Evolutionary conservation across 2,329 filamentous ascomycete species (phyloP).

Genomic region (Cladosporium halotolerans): DNA sequence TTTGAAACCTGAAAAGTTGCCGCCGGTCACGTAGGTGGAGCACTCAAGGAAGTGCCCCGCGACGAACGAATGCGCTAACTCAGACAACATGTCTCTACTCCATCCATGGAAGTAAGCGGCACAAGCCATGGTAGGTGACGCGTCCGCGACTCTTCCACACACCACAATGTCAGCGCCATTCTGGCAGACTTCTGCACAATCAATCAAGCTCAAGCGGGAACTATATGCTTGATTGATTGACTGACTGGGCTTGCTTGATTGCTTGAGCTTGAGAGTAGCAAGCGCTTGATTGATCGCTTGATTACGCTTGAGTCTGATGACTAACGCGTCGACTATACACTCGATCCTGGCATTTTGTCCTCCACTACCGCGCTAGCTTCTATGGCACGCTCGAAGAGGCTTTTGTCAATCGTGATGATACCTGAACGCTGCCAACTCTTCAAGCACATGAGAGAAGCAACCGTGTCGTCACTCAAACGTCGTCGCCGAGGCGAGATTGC

Average conservation of each 20-base stretch:
- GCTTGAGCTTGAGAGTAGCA: too few species aligned
- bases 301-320: too few species aligned
- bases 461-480: not conserved
- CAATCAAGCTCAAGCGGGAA: too few species aligned
- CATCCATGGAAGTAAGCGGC: conserved; percentile 42
- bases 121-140: conserved; percentile 38
- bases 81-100: conserved; percentile 32
- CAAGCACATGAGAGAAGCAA: not conserved
- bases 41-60: conserved; percentile 42
- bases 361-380: too few species aligned
- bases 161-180: conserved; percentile 42
- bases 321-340: too few species aligned
- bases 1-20: conserved; percentile 42
- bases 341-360: too few species aligned
- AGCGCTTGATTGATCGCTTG: too few species aligned
- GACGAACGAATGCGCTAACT: conserved; percentile 38
- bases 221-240: too few species aligned
- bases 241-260: too few species aligned
- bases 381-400: not conserved
- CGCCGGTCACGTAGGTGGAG: conserved; percentile 37
- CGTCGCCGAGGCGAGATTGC: not conserved
- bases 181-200: too few species aligned
- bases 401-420: not conserved
- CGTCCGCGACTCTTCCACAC: conserved; percentile 40
- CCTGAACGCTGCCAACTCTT: not conserved